phyloP scores from a whole-genome alignment of 352 stramenopile species.

The Phytophthora uliginosa region DNA sequence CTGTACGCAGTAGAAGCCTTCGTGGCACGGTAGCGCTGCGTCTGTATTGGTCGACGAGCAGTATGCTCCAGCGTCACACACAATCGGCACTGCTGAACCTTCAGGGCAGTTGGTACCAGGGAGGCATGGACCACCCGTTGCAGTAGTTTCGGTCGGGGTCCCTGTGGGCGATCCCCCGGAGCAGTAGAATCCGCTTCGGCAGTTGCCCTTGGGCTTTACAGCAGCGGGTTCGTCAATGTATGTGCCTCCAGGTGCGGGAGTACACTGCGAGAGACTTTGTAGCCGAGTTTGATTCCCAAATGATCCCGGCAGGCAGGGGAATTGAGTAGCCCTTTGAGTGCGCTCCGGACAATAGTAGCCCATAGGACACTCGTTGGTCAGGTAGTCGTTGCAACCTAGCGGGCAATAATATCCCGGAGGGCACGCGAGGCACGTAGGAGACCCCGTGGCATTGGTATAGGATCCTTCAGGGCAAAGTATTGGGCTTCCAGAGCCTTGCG shows the following conservation, averaged over 20 bases:
- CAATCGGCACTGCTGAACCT: constrained; percentile 83
- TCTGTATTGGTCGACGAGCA: constrained; percentile 84
- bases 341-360: constrained; percentile 88
- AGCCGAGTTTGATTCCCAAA: constrained; percentile 72
- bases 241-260: constrained; percentile 69
- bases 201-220: constrained; percentile 59
- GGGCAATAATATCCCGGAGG: constrained; percentile 60
- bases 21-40: constrained; percentile 70
- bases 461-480: constrained; percentile 54
- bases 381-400: constrained; percentile 53
- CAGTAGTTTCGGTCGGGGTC: constrained; percentile 49
- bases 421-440: constrained; percentile 43
- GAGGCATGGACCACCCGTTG: constrained; percentile 79
- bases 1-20: constrained; percentile 92
- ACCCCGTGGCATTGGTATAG: constrained; percentile 42
- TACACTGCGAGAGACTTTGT: constrained; percentile 63
- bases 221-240: constrained; percentile 66
- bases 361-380: constrained; percentile 64
- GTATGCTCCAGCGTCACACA: constrained; percentile 84
- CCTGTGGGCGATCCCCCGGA: constrained; percentile 62
- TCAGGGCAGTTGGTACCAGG: constrained; percentile 90
- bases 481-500: constrained; percentile 42
- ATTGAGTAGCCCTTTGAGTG: constrained; percentile 62
- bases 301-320: constrained; percentile 82
- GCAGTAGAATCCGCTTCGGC: constrained; percentile 90